Evolutionary conservation across 2,329 filamentous ascomycete genomes (phyloP), one percentile per base, ranked within the genome.

Genomic region (Ophiostoma australiae): DNA sequence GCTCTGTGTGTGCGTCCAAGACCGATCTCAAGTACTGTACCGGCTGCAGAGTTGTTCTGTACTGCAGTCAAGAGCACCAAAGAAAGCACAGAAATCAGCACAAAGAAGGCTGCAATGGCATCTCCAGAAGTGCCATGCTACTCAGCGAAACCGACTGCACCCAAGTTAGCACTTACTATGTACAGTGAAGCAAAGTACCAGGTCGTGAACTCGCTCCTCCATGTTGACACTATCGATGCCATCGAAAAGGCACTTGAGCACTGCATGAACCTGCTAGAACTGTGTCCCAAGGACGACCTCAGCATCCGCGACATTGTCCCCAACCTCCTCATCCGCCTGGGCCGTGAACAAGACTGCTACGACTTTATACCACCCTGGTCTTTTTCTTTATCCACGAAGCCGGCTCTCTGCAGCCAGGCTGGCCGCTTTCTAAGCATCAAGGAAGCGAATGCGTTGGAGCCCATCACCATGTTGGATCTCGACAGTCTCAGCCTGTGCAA

Each of bases 321-420:
- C 48, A 52, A 52, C n/a, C 48, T 52, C 4, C 48, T 52, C 17
- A 23, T 52, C 17, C 48, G 17, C 3, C 20, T 23, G 4, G 48
- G 4, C 17, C 48, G 48, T 20, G 48, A 52, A 20, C 48, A 52
- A 23, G 20, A 52, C 17, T 52, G 48, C 48, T 52, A 52, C 23
- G 48, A 52, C 17, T 52, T 52, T 52, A 52, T 52, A n/a, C n/a
- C n/a, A n/a, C n/a, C n/a, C n/a, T 52, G 48, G 48, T 52, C 48
- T 52, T 7, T 52, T 8, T 20, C 48, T 15, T 23, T 52, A 3
- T 52, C 48, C 17, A 20, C 17, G 20, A 52, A 52, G 48, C 48
- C 17, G 48, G 48, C 17, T 8, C 20, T 52, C 7, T 7, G 4
- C 48, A 10, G n/a, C n/a, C 6, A n/a, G 20, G 48, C 48, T 5